A percentile compares a stretch with the other conserved stretches of the same genome.
Evolutionary conservation across 768 basidiomycete species (phyloP).

Genomic region (Lactarius sanguifluus): DNA sequence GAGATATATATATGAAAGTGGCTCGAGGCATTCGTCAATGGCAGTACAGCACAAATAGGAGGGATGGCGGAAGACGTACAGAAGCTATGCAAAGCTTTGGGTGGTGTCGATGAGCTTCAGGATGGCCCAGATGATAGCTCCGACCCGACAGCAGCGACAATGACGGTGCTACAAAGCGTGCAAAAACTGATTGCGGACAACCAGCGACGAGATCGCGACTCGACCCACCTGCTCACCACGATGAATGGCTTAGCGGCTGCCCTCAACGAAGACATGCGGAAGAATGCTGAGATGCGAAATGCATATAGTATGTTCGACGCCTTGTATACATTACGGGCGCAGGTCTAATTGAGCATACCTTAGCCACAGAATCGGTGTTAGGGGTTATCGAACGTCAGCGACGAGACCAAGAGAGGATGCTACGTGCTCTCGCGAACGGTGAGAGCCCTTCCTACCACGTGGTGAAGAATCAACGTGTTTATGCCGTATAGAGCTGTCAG

Average conservation of each 20-base stretch:
- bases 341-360: slow-evolving; percentile 17
- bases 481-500: slow-evolving; percentile 62
- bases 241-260: slow-evolving; percentile 41
- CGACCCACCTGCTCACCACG: slow-evolving; percentile 37
- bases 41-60: slow-evolving; percentile 72
- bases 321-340: not conserved
- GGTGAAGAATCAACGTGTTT: slow-evolving; percentile 3
- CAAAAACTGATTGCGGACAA: slow-evolving; percentile 39
- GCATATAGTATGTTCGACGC: slow-evolving; percentile 38
- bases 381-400: slow-evolving; percentile 67
- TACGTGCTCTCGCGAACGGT: slow-evolving; percentile 68
- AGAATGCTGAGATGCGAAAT: slow-evolving; percentile 42
- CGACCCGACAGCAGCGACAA: slow-evolving; percentile 22
- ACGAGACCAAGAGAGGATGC: slow-evolving; percentile 68
- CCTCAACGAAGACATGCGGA: slow-evolving; percentile 44
- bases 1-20: slow-evolving; percentile 47
- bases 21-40: slow-evolving; percentile 80
- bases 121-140: slow-evolving; percentile 24
- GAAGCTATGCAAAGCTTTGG: slow-evolving; percentile 56
- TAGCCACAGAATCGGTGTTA: slow-evolving; percentile 58
- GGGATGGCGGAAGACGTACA: slow-evolving; percentile 59
- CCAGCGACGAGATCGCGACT: slow-evolving; percentile 35
- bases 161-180: slow-evolving; percentile 40
- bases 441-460: slow-evolving; percentile 24
- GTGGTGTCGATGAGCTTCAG: slow-evolving; percentile 34